Base-by-base conservation (phyloP, 345 rosid species). In the Pistacia vera region DNA sequence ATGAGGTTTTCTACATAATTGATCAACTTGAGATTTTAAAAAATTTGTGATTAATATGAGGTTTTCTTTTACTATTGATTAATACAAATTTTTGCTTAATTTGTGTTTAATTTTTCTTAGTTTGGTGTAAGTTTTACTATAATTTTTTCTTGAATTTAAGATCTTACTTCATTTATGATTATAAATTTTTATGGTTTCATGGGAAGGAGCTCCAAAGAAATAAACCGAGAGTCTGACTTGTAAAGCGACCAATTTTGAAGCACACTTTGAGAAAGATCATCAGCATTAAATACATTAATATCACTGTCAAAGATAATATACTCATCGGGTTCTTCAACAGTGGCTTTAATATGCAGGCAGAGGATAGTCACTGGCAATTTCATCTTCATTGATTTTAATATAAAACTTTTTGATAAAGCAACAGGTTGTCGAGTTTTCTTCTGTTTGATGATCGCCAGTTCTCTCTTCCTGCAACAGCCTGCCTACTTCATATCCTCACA, bases 231-330 rank as follows among this genome's bases (percentile, higher is more conserved):
- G 64, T 95, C 92, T 8, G 87, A 89, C 73, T 95, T 90, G 83
- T 92, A 93, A 49, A 95, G 91, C 10, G 99, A 83, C 98, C 98
- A 95, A 56, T 91, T 81, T 62, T 95, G 90, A 28, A 93, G 93
- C 89, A 87, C 78, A 63, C 75, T 85, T 55, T 74, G 81, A 63
- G 94, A 98, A 46, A 95, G 93, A 10, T 86, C 84, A 38, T 78
- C 78, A 55, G 84, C 76, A 72, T 85, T 25, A 55, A 74, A 61
- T 44, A 80, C 68, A 57, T 77, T 86, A 77, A 71, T 62, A 52
- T 70, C 86, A 80, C 65, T 68, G 11, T 83, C 92, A 76, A 80
- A 82, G 9, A 86, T 74, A 58, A 89, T 33, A 68, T 77, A 88
- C 75, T 95, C 97, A 79, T 92, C 96, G 61, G 84, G 78, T 86